Evolutionary conservation across 495 filamentous ascomycete species (phyloP), one percentile per base, ranked within the genome.

Genomic region (Platismatia glauca): DNA sequence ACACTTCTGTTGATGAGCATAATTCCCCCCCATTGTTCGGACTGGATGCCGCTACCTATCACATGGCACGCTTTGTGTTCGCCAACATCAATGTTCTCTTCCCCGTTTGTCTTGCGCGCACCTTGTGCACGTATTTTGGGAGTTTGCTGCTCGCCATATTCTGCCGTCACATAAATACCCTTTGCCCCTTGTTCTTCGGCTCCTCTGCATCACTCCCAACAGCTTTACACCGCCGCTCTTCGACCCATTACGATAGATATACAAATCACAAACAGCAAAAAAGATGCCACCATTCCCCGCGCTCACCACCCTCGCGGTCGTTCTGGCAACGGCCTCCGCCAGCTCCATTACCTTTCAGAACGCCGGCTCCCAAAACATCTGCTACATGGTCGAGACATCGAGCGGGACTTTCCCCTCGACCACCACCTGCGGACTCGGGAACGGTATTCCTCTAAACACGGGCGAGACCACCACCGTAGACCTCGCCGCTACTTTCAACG

Each of bases 311-410:
- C 24, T 52, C 3, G 13, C 29, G 22, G 31, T 41, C 18, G 9
- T 58, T 9, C 41, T 58, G 7, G 39, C 61, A 24, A 24, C 43
- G 5, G 31, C 34, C 22, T 29, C 53, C 33, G 55, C 61, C 15
- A 50, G 35, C 20, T 37, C 53, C 22, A 64, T 64, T 7, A 63
- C 39, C n/a, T 46, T 67, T 41, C 35, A 38, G 7, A 67, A 67
- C 50, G 55, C 41, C 39, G 44, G 46, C 20, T 33, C 50, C 8
- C 9, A 57, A 20, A 13, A 37, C 41, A 58, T 63, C 39, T 62
- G 61, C 61, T 67, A 67, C 38, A 63, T 60, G 44, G 58, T 58
- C 24, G 61, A 67, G 20, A 15, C 53, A 22, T 60, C 57, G 44
- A 37, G 24, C 24, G 65, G 61, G 4, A 64, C 62, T n/a, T 57